A percentile compares a stretch with the other conserved stretches of the same genome.
phyloP scores from a whole-genome alignment of 306 rosid genomes.

The Dalbergia cochinchinensis region DNA sequence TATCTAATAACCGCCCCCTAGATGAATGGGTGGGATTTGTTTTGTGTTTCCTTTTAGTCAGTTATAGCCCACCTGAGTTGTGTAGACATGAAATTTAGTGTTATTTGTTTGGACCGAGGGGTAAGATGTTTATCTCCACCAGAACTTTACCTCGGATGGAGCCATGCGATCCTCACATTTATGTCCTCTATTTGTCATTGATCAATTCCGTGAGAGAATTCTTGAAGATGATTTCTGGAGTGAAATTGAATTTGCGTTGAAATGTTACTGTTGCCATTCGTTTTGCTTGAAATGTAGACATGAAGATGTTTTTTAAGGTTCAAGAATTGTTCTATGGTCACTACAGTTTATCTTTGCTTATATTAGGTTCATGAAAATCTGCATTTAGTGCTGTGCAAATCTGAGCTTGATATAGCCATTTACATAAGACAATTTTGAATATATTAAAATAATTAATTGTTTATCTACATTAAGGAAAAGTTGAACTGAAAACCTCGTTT shows the following conservation, averaged over 20 bases:
- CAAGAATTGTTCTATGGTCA: neutral
- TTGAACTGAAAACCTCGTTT: too few species aligned
- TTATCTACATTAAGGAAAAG: too few species aligned
- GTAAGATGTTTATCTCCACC: neutral
- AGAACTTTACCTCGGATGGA: neutral
- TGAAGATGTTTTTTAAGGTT: neutral
- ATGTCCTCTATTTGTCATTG: neutral
- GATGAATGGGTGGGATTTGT: slow-evolving; percentile 49
- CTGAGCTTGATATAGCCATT: neutral
- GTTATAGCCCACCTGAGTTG: slow-evolving; percentile 25
- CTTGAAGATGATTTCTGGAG: neutral
- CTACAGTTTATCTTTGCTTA: neutral
- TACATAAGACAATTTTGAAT: too few species aligned
- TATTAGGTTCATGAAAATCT: neutral
- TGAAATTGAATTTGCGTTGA: neutral
- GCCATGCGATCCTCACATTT: slow-evolving; percentile 3
- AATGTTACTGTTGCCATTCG: neutral
- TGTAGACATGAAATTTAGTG: slow-evolving; percentile 41
- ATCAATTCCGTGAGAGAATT: neutral
- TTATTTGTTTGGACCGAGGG: neutral
- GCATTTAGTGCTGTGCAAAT: neutral
- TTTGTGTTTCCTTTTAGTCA: slow-evolving; percentile 47
- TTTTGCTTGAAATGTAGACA: neutral
- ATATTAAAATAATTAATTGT: too few species aligned
- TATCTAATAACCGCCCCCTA: slow-evolving; percentile 34